A percentile compares a stretch with the other conserved stretches of the same genome.
Conservation (phyloP, 306 rosid genomes). For the Glycine tomentella region DNA sequence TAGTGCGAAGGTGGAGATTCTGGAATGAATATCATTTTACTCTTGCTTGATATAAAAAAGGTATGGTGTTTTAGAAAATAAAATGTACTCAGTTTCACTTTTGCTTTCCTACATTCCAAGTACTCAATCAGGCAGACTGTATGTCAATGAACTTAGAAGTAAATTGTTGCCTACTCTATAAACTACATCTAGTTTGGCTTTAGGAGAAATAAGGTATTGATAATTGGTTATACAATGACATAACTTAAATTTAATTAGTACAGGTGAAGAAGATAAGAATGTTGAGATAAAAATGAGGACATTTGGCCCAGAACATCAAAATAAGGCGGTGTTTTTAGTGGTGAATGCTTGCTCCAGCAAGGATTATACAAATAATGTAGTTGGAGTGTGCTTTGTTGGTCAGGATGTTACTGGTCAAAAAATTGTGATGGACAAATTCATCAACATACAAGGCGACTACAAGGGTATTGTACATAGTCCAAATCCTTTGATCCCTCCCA, state of each 20-base stretch:
- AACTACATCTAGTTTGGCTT: constrained; percentile 45
- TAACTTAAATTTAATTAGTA: constrained; percentile 57
- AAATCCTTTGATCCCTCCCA: constrained; percentile 95
- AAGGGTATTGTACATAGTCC: constrained; percentile 97
- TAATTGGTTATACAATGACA: constrained; percentile 45
- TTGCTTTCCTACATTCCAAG: constrained; percentile 18
- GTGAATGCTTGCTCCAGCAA: constrained; percentile 99
- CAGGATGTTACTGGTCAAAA: constrained; percentile 96
- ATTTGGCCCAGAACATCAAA: constrained; percentile 71
- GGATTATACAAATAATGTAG: constrained; percentile 81
- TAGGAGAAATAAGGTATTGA: constrained; percentile 42
- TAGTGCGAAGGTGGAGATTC: constrained; percentile 19
- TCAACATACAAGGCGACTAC: constrained; percentile 95
- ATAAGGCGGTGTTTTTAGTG: constrained; percentile 77
- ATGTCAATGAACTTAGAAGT: constrained; percentile 44
- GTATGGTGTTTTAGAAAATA: constrained; percentile 31
- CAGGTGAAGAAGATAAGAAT: constrained; percentile 99
- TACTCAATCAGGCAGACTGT: constrained; percentile 14
- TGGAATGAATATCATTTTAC: constrained; percentile 33
- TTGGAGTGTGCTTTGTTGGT: constrained; percentile 99
- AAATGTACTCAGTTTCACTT: constrained; percentile 28
- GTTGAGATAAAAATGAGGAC: constrained; percentile 92
- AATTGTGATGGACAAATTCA: constrained; percentile 95
- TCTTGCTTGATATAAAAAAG: constrained; percentile 5
- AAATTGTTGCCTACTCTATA: constrained; percentile 44